A percentile compares a stretch with the other conserved stretches of the same genome.
phyloP scores from a whole-genome alignment of 768 basidiomycete genomes.

The Tylopilus intermedius region DNA sequence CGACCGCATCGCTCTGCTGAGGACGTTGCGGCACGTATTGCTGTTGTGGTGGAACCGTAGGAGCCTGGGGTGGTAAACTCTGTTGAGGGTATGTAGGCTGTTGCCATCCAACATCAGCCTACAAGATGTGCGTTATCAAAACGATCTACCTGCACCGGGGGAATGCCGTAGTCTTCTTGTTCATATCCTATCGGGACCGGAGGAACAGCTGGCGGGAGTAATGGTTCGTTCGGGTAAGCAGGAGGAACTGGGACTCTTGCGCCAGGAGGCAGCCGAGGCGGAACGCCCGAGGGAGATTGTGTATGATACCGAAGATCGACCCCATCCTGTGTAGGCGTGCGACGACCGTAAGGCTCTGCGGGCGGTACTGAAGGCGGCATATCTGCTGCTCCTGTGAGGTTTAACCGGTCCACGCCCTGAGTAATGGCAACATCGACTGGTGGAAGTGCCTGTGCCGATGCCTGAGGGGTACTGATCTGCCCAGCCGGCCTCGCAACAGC shows the following conservation, averaged over 20 bases:
- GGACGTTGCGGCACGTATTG: slow-evolving; percentile 24
- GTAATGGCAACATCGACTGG: slow-evolving; percentile 29
- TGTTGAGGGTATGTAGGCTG: slow-evolving; percentile 25
- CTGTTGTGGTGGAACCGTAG: slow-evolving; percentile 20
- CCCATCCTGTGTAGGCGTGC: slow-evolving; percentile 31
- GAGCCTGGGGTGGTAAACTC: slow-evolving; percentile 14
- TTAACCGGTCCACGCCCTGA: slow-evolving; percentile 43
- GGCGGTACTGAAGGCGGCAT: slow-evolving; percentile 21
- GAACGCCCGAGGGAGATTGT: slow-evolving; percentile 30
- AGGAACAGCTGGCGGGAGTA: slow-evolving; percentile 22
- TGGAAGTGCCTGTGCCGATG: slow-evolving; percentile 30
- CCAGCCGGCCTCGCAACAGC: slow-evolving; percentile 33
- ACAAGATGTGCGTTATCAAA: not conserved
- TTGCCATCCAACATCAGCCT: slow-evolving; percentile 9
- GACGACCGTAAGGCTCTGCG: slow-evolving; percentile 22
- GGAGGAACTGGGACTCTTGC: slow-evolving; percentile 35
- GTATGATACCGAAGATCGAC: slow-evolving; percentile 40
- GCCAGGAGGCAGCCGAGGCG: slow-evolving; percentile 35
- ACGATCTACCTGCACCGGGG: slow-evolving; percentile 22
- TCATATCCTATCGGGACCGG: slow-evolving; percentile 22
- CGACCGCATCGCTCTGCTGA: slow-evolving; percentile 28
- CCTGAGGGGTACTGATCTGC: slow-evolving; percentile 31
- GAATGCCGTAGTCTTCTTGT: slow-evolving; percentile 24
- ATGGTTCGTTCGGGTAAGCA: slow-evolving; percentile 32
- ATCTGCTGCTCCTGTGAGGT: slow-evolving; percentile 39